Conservation (phyloP, 1,284 basidiomycete species). For the Papiliotrema terrestris region DNA sequence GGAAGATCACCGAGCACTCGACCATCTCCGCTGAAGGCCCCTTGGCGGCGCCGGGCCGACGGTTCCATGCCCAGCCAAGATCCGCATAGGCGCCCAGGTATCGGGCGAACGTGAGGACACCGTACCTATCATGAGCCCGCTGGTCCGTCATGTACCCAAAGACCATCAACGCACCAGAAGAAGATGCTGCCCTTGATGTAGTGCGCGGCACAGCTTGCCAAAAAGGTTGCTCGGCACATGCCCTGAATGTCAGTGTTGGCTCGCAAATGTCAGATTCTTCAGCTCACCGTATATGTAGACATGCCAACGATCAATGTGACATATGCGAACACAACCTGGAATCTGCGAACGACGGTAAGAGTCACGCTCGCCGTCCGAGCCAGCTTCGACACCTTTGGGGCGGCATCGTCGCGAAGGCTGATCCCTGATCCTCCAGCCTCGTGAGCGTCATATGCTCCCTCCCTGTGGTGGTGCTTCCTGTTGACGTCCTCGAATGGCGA, state of each 20-base stretch:
- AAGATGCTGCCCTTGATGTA: slow-evolving; percentile 90
- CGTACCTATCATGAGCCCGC: slow-evolving; percentile 55
- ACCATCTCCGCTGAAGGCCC: slow-evolving; percentile 76
- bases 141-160: not conserved
- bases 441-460: slow-evolving; percentile 28
- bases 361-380: slow-evolving; percentile 15
- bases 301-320: slow-evolving; percentile 35
- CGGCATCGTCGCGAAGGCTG: not conserved
- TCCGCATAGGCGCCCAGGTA: slow-evolving; percentile 87
- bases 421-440: not conserved
- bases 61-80: slow-evolving; percentile 94
- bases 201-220: slow-evolving; percentile 86
- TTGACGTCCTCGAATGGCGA: slow-evolving; percentile 5
- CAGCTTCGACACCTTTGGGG: not conserved
- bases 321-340: slow-evolving; percentile 39
- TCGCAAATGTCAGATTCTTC: not conserved
- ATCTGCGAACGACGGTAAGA: slow-evolving; percentile 32
- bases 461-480: slow-evolving; percentile 8
- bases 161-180: slow-evolving; percentile 56
- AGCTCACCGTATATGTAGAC: slow-evolving; percentile 32
- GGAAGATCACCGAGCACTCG: slow-evolving; percentile 81
- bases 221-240: slow-evolving; percentile 53
- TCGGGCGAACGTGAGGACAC: slow-evolving; percentile 80
- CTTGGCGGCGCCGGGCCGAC: slow-evolving; percentile 31
- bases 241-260: slow-evolving; percentile 11